Conservation (phyloP, 179 eudicot species). For the Pouteria campechiana region DNA sequence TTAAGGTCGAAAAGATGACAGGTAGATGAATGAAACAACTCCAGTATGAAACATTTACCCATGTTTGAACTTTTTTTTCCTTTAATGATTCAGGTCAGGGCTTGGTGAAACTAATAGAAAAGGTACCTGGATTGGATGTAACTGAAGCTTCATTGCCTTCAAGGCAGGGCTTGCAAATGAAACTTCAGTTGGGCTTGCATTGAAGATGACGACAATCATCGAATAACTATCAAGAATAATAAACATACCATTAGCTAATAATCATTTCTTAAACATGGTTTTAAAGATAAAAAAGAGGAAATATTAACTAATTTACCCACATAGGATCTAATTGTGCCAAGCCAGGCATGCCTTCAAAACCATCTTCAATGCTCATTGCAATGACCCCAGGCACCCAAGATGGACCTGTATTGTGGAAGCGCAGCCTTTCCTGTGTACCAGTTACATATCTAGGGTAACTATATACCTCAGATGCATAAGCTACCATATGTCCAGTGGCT, state of each 20-base stretch:
- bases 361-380: constrained; percentile 95
- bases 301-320: constrained; percentile 30
- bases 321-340: constrained; percentile 67
- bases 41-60: no score
- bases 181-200: constrained; percentile 46
- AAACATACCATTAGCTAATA: not conserved
- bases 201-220: constrained; percentile 50
- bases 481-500: no score
- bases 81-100: no score
- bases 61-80: no score
- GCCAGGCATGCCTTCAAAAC: constrained; percentile 49
- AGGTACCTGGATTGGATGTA: constrained; percentile 82
- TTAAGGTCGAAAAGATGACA: no score
- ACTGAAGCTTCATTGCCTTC: constrained; percentile 33
- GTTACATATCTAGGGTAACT: not conserved
- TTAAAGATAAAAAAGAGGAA: not conserved
- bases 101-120: no score
- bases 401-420: constrained; percentile 74
- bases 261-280: not conserved
- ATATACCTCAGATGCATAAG: no score
- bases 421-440: constrained; percentile 57
- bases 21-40: no score
- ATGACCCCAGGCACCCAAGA: constrained; percentile 76
- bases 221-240: constrained; percentile 39
- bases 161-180: constrained; percentile 37